Evolutionary conservation across 2,329 filamentous ascomycete species (phyloP), one percentile per base, ranked within the genome.

Genomic region (Aspergillus sp.): DNA sequence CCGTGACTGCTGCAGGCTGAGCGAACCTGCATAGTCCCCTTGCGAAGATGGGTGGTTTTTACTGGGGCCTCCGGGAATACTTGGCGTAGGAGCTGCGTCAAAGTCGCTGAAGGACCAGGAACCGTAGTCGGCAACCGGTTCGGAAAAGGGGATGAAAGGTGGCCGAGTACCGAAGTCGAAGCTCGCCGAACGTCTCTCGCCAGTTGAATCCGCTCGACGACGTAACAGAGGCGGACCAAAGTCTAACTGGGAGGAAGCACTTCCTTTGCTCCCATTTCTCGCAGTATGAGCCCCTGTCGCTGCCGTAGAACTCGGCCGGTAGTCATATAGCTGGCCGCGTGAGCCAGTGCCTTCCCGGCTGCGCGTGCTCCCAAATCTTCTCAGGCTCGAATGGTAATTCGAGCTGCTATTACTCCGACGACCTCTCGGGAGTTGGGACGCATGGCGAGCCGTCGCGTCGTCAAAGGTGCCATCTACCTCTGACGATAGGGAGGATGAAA

Each of bases 71-170:
- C 84, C 89, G 36, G 91, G 92, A 38, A 97, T 84, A 28, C 88
- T 93, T 5, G 94, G 94, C 39, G 89, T 94, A 13, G 94, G 93
- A 25, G 92, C 93, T 55, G 92, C 90, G 72, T 95, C 90, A 77
- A 89, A 87, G 19, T 66, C 70, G 68, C 89, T 85, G 54, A 77
- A 71, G n/a, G 69, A 39, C 9, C 67, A 61, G 13, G 67, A 60
- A 17, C 71, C 69, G 55, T 72, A 65, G 6, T 64, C 66, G n/a
- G 71, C 64, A 5, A 80, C 62, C 1, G 78, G 76, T 57, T 81
- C 80, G 0, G 76, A 74, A 64, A 74, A 70, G 8, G 70, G 43
- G 3, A 76, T 55, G 38, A 79, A 74, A 3, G 76, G 69, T 2
- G 72, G 1, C 71, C 74, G 45, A 30, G 76, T 70, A 39, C 76